phyloP scores from a whole-genome alignment of 805 yeast species.

The Starmerella scarabaei region DNA sequence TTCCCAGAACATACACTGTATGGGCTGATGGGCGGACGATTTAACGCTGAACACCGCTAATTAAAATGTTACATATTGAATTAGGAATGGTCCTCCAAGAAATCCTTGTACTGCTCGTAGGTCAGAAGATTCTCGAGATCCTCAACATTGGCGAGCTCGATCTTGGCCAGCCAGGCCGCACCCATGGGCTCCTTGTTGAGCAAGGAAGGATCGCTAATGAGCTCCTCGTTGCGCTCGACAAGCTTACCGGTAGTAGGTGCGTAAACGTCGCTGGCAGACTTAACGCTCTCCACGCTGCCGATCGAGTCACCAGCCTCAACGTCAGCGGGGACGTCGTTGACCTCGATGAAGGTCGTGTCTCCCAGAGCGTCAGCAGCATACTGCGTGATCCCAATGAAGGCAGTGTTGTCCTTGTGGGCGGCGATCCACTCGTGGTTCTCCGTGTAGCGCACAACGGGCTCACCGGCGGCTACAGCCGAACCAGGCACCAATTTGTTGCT shows the following conservation, averaged over 20 bases:
- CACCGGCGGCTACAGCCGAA: constrained; percentile 23
- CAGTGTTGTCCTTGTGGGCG: constrained; percentile 55
- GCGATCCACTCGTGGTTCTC: constrained; percentile 94
- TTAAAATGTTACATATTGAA: background rate
- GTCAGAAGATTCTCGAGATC: constrained; percentile 25
- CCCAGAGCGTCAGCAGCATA: constrained; percentile 96
- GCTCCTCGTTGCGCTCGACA: constrained; percentile 50
- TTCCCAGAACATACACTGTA: no score
- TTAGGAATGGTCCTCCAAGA: constrained; percentile 14
- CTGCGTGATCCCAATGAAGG: constrained; percentile 80
- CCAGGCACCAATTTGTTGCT: constrained; percentile 24
- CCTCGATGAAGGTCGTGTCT: constrained; percentile 87
- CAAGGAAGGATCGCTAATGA: constrained; percentile 60
- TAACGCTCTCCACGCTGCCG: constrained; percentile 91
- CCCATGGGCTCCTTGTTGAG: constrained; percentile 88
- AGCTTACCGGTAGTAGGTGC: constrained; percentile 74
- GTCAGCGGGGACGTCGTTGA: constrained; percentile 58
- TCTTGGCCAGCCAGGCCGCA: constrained; percentile 80
- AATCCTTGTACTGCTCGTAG: constrained; percentile 23
- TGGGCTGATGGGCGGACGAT: background rate
- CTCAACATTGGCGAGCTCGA: constrained; percentile 40
- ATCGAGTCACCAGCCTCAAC: constrained; percentile 65
- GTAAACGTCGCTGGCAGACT: constrained; percentile 86
- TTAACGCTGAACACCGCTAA: background rate
- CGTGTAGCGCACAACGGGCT: constrained; percentile 41